Evolutionary conservation across 257 asterid species (phyloP).

Genomic region (Plectranthus barbatus): DNA sequence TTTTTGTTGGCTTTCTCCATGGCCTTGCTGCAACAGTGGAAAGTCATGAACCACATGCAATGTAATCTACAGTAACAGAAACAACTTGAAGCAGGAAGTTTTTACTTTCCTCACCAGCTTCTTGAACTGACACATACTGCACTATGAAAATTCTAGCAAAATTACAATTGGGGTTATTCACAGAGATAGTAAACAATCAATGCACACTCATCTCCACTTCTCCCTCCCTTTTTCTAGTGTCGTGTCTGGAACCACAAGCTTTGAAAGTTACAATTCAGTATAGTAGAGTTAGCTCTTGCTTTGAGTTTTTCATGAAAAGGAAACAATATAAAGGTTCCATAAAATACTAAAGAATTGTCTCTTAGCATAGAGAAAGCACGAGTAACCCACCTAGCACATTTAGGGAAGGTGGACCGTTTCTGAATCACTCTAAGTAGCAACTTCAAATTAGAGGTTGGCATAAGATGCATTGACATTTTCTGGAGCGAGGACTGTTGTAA

Average conservation of each 20-base stretch:
- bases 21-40: conserved; percentile 69
- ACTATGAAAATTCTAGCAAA: neutral
- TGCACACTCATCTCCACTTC: neutral
- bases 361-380: neutral
- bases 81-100: neutral
- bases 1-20: conserved; percentile 79
- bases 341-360: neutral
- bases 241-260: neutral
- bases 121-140: neutral
- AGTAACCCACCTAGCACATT: neutral
- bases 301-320: neutral
- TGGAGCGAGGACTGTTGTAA: neutral
- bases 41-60: neutral
- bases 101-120: neutral
- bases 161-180: neutral
- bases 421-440: neutral
- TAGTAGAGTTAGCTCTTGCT: neutral
- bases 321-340: neutral
- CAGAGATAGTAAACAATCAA: neutral
- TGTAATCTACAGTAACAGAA: neutral
- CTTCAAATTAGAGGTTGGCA: neutral
- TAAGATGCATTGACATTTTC: neutral
- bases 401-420: neutral
- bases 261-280: neutral
- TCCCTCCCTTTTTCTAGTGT: neutral